Base-by-base conservation (phyloP, 2,329 filamentous ascomycete species). In the Pseudonectria buxi region DNA sequence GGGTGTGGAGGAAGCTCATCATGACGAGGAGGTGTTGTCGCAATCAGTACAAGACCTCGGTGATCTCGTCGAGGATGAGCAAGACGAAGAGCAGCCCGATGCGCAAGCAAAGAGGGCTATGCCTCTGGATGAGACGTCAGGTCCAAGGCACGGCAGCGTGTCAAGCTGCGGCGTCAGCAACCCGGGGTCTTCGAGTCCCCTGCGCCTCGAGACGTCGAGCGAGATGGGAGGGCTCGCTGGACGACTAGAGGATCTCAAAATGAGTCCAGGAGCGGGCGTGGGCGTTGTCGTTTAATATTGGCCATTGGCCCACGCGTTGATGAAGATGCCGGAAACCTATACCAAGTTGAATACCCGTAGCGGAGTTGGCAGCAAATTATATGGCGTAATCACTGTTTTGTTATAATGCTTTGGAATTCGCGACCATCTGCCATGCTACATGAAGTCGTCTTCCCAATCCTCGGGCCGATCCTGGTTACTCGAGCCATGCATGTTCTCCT, bases 391-490 rank as follows among this genome's bases (percentile, higher is more conserved):
- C 18, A 9, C 18, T 22, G 18, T 22, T 22, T 22, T 22, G 9
- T 22, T 22, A 5, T 22, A 22, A 22, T 22, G 18, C 18, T 9
- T 6, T 22, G 18, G 9, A 22, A 9, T 22, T 22, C n/a, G 18
- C 18, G 5, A 5, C 5, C 12, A n/a, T n/a, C 14, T 4, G 25
- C 5, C 25, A 10, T 13, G 30, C 44, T 74, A 90, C 87, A 95
- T 94, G 56, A 98, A 98, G 56, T 98, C 90, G 40, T 95, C 89
- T 55, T 86, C 75, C 67, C 86, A 89, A 57, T 86, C 70, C 40
- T 79, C 76, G 44, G 74, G 72, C 11, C 87, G 76, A 54, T 95
- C 80, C 63, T 95, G 86, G 62, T 98, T 98, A 65, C 82, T 95
- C 36, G 79, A 78, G 14, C 62, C 65, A 28, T 78, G 78, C 67